These are phyloP conservation scores for Torulaspora microellipsoides DNA, from an alignment of 805 yeast genomes.

Conservation along the genomic window DNA sequence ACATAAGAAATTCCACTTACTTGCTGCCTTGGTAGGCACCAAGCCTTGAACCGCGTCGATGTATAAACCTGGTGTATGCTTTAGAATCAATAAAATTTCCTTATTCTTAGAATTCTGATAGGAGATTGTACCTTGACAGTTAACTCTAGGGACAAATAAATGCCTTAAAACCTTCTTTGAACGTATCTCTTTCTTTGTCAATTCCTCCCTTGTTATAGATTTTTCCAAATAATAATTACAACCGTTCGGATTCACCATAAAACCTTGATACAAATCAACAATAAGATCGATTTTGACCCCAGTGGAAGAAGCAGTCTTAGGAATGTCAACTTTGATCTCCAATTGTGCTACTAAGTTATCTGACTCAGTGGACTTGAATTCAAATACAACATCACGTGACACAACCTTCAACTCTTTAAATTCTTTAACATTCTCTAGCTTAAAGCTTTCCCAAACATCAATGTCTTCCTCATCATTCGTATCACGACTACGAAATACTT, in stretches of 20 bases:
- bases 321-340: constrained; percentile 15
- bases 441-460: constrained; percentile 47
- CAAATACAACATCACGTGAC: constrained; percentile 19
- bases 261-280: constrained; percentile 42
- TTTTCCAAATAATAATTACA: constrained; percentile 61
- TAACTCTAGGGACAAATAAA: constrained; percentile 75
- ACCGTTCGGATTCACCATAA: constrained; percentile 76
- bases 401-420: constrained; percentile 20
- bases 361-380: constrained; percentile 12
- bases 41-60: constrained; percentile 89
- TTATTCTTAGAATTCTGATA: constrained; percentile 12
- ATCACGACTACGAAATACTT: constrained; percentile 33
- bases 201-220: constrained; percentile 18
- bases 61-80: constrained; percentile 47
- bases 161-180: constrained; percentile 56
- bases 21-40: constrained; percentile 91
- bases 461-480: constrained; percentile 26
- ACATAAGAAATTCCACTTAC: constrained; percentile 79
- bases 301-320: constrained; percentile 3
- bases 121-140: constrained; percentile 52
- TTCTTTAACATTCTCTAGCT: constrained; percentile 28
- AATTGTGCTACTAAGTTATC: constrained; percentile 13
- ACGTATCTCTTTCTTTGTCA: constrained; percentile 40
- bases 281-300: constrained; percentile 18
- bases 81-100: constrained; percentile 28